A percentile compares a stretch with the other conserved stretches of the same genome.
These are phyloP conservation scores for Arabidopsis hybrid DNA, from an alignment of 441 rosid species.

Conservation along the genomic window DNA sequence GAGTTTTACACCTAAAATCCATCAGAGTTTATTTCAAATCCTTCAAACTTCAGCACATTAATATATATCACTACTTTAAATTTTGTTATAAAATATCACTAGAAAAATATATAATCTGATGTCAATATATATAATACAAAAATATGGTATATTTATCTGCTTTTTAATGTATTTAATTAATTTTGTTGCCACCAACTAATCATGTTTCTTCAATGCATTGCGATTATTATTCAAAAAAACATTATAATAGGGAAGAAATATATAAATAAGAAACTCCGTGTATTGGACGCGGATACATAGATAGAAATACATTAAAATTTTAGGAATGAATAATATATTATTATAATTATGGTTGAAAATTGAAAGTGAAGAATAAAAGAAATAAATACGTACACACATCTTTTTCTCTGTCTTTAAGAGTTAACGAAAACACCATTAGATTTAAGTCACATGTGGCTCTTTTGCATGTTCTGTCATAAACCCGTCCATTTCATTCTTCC, in stretches of 20 bases:
- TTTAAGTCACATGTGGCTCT: constrained; percentile 38
- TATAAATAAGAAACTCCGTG: constrained; percentile 31
- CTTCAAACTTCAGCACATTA: neutral
- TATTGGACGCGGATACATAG: constrained; percentile 33
- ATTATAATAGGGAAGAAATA: neutral
- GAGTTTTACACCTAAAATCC: neutral
- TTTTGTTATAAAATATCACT: neutral
- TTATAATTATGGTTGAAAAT: neutral
- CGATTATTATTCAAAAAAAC: neutral
- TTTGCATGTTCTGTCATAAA: constrained; percentile 34
- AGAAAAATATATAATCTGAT: neutral
- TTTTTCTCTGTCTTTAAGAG: constrained; percentile 13
- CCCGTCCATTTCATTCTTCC: constrained; percentile 22
- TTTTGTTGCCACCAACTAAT: constrained; percentile 13
- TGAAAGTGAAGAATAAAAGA: constrained; percentile 1
- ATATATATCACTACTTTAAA: neutral
- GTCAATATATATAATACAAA: too few relatives aligned
- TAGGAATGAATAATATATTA: neutral
- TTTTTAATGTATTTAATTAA: neutral
- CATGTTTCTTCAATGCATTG: constrained; percentile 11
- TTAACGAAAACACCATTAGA: neutral
- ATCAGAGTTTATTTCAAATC: neutral
- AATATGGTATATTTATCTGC: neutral
- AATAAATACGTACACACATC: constrained; percentile 27
- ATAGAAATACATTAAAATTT: too few relatives aligned